A percentile compares a stretch with the other conserved stretches of the same genome.
Evolutionary conservation across 2,329 filamentous ascomycete species (phyloP).

Genomic region (Beauveria australis): DNA sequence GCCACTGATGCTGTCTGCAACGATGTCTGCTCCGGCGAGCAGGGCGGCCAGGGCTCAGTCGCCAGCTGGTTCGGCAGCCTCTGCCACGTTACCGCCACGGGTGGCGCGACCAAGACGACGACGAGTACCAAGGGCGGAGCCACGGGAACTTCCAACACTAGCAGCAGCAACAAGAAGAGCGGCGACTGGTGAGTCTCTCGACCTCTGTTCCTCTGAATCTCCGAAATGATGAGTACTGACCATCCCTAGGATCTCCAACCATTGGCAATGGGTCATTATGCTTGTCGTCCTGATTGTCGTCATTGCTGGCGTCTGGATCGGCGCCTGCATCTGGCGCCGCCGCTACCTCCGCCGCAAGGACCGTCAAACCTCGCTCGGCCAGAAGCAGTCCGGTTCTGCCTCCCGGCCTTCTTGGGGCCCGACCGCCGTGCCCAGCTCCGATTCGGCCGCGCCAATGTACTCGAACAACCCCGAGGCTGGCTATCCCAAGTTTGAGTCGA

Average conservation of each 20-base stretch:
- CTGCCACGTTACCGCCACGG: slow-evolving; percentile 41
- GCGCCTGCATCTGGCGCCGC: slow-evolving; percentile 62
- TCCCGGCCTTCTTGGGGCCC: slow-evolving; percentile 29
- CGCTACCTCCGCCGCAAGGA: slow-evolving; percentile 66
- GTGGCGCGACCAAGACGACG: slow-evolving; percentile 12
- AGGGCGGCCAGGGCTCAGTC: slow-evolving; percentile 43
- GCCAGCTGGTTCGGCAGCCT: slow-evolving; percentile 63
- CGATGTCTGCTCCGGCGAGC: slow-evolving; percentile 38
- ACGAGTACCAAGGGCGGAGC: background rate
- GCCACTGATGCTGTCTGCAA: slow-evolving; percentile 55
- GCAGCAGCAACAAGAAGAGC: background rate
- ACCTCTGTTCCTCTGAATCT: background rate
- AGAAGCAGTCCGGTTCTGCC: slow-evolving; percentile 32
- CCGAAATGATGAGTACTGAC: background rate
- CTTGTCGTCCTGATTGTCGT: slow-evolving; percentile 64
- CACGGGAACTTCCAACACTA: background rate
- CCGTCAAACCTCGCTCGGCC: slow-evolving; percentile 31
- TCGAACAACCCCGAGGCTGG: slow-evolving; percentile 16
- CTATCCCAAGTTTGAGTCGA: slow-evolving; percentile 17
- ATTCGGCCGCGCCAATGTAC: slow-evolving; percentile 1
- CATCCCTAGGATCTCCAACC: slow-evolving; percentile 50
- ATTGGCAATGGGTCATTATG: slow-evolving; percentile 78
- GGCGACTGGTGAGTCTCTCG: background rate
- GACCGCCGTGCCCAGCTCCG: slow-evolving; percentile 14
- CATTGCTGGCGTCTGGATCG: slow-evolving; percentile 58